phyloP scores from a whole-genome alignment of 129 eudicot species.

The Calendula officinalis region DNA sequence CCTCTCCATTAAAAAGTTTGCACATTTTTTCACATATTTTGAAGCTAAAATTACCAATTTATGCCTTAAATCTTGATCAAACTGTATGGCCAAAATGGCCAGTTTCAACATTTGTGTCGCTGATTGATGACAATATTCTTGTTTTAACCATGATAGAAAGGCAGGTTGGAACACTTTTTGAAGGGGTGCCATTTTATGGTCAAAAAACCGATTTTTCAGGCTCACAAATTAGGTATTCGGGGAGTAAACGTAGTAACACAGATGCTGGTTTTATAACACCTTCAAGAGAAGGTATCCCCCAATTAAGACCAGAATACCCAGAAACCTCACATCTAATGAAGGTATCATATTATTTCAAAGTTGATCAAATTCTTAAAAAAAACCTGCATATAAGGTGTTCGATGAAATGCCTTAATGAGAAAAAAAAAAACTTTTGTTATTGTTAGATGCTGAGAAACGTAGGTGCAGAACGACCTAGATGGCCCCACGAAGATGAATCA shows the following conservation, averaged over 20 bases:
- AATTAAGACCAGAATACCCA: slow-evolving; percentile 48
- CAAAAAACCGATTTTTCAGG: slow-evolving; percentile 56
- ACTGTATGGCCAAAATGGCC: neutral
- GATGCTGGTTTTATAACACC: slow-evolving; percentile 55
- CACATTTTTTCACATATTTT: slow-evolving; percentile 11
- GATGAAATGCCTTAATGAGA: slow-evolving; percentile 20
- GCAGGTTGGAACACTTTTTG: slow-evolving; percentile 52
- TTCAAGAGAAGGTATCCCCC: slow-evolving; percentile 56
- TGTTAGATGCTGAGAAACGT: slow-evolving; percentile 63
- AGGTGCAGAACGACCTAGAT: slow-evolving; percentile 63
- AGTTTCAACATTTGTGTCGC: slow-evolving; percentile 17
- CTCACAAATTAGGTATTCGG: slow-evolving; percentile 49
- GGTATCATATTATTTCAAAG: slow-evolving; percentile 31
- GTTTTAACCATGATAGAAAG: slow-evolving; percentile 56
- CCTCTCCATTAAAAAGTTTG: neutral
- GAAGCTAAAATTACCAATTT: slow-evolving; percentile 10
- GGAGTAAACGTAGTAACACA: slow-evolving; percentile 58
- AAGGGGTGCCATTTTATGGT: slow-evolving; percentile 70
- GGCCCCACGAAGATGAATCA: slow-evolving; percentile 54
- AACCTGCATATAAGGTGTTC: slow-evolving; percentile 1
- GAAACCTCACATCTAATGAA: slow-evolving; percentile 71
- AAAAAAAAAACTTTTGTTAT: slow-evolving; percentile 17
- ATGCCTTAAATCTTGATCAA: slow-evolving; percentile 15
- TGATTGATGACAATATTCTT: slow-evolving; percentile 37
- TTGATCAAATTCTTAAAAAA: neutral